Conservation (phyloP, 2,329 filamentous ascomycete genomes). For the Aspergillus hortae region DNA sequence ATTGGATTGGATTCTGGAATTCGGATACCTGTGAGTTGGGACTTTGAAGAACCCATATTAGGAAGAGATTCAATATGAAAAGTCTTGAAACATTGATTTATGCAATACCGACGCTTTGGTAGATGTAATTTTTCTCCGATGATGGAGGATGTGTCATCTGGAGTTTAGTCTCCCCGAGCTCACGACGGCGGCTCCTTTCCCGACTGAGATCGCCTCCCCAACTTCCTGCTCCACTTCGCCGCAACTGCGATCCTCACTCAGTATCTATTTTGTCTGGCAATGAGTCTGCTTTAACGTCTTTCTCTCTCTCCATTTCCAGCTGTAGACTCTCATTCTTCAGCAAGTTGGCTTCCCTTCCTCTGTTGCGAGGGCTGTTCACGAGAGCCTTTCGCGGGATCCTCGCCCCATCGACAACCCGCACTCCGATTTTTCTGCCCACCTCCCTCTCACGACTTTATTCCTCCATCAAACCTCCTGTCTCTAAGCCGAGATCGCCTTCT, state of each 20-base stretch:
- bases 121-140: neutral
- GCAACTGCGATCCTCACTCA: too few relatives aligned
- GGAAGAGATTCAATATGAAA: neutral
- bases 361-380: conserved; percentile 27
- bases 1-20: neutral
- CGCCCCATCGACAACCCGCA: conserved; percentile 5
- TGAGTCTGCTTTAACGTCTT: neutral
- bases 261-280: too few relatives aligned
- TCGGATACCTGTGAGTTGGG: neutral
- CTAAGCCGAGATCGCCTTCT: neutral
- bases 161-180: neutral
- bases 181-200: too few relatives aligned
- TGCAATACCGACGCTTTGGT: too few relatives aligned
- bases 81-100: neutral
- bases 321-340: neutral
- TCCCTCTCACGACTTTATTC: neutral
- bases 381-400: conserved; percentile 24
- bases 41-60: neutral
- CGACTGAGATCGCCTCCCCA: too few relatives aligned
- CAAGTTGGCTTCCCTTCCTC: conserved; percentile 32
- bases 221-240: too few relatives aligned
- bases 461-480: neutral
- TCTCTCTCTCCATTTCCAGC: neutral
- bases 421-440: conserved; percentile 5
- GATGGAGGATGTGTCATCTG: neutral